phyloP scores from a whole-genome alignment of 2,329 filamentous ascomycete species.

The Hirsutella rhossiliensis region DNA sequence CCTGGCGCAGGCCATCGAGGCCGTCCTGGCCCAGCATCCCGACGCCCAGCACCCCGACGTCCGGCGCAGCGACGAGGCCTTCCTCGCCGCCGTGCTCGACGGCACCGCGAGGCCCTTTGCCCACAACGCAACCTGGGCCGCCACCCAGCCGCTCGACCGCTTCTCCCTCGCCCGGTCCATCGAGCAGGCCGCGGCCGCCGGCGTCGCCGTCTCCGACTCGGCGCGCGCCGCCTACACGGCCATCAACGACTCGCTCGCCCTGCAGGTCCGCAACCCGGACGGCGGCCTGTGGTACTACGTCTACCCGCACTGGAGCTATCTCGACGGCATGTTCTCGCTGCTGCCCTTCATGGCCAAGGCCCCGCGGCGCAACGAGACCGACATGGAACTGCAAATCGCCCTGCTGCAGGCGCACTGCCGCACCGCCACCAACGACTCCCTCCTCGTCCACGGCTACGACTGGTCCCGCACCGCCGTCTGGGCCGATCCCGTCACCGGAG shows the following conservation, averaged over 20 bases:
- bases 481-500: conserved; percentile 37
- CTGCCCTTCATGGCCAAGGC: conserved; percentile 23
- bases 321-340: conserved; percentile 40
- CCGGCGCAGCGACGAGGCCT: conserved; percentile 3
- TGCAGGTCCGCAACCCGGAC: conserved; percentile 16
- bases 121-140: conserved; percentile 4
- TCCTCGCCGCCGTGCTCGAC: conserved; percentile 8
- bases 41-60: background rate
- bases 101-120: conserved; percentile 4
- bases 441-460: conserved; percentile 31
- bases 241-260: conserved; percentile 8
- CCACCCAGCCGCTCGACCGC: conserved; percentile 10
- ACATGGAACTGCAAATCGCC: conserved; percentile 10
- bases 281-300: conserved; percentile 24
- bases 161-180: conserved; percentile 11
- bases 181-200: conserved; percentile 1
- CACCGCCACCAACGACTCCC: background rate
- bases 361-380: conserved; percentile 5
- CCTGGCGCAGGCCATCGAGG: conserved; percentile 9
- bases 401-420: conserved; percentile 7
- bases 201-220: conserved; percentile 1
- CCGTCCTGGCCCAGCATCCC: conserved; percentile 7
- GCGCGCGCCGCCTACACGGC: conserved; percentile 5
- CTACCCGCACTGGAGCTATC: conserved; percentile 39
- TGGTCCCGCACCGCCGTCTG: conserved; percentile 33